Evolutionary conservation across 768 basidiomycete species (phyloP), one percentile per base, ranked within the genome.

Genomic region (Mycena crocata): DNA sequence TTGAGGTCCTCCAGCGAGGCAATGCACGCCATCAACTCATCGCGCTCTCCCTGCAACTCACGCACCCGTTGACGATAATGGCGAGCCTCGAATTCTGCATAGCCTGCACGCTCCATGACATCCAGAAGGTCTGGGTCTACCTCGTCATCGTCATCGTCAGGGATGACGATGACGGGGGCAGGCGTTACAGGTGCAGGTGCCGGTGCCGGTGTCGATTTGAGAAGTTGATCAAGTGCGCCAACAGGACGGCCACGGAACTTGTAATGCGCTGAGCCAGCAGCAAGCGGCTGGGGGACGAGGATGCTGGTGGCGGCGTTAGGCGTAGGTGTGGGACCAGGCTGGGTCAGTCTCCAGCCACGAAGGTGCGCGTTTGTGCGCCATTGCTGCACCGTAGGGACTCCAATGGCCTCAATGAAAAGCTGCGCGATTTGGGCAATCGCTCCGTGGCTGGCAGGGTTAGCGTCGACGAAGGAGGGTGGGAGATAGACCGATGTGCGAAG

Each of bases 381-480:
- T 13, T 21, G 19, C 35, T 39, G 44, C 2, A 56, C 62, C 0
- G 62, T 63, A 2, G 24, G 52, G 1, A 56, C 52, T 1, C 62
- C 62, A 28, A 63, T 13, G 12, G 44, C 23, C 34, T 63, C 52
- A 26, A 63, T 37, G 44, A 46, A 56, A 4, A 23, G 7, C 54
- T 63, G 62, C 14, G 30, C 45, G 31, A 63, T 55, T 19, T 28
- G 32, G 0, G 52, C 62, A 19, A 63, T 55, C 0, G 44, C 30
- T 0, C 19, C 26, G 13, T 59, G 66, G 26, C 37, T 39, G 28
- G 17, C 57, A 2, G 52, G 51, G 26, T 60, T 32, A 5, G 19
- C 19, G 1, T 31, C 34, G 5, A 62, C 24, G 32, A 67, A 66
- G 3, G 39, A n/a, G 10, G 65, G 65, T 2, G 65, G 65, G 28